Conservation (phyloP, 2,329 filamentous ascomycete genomes). For the Cercospora citrullina region DNA sequence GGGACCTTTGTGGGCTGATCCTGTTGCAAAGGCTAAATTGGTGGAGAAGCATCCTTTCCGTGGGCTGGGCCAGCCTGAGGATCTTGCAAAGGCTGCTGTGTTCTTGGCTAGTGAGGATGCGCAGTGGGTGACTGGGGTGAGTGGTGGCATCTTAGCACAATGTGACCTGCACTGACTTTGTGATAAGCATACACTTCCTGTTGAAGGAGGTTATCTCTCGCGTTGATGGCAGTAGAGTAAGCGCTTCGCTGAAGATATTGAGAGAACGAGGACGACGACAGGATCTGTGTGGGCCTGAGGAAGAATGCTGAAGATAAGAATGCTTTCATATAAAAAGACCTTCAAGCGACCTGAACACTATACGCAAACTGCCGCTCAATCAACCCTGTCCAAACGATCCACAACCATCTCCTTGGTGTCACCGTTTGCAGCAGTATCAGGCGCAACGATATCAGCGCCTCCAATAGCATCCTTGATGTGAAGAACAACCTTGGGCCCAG, state of each 20-base stretch:
- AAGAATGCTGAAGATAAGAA: not conserved
- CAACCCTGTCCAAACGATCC: conserved; percentile 8
- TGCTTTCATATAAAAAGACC: not conserved
- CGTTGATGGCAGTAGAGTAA: not conserved
- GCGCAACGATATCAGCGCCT: not conserved
- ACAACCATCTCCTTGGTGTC: conserved; percentile 15
- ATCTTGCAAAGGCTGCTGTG: conserved; percentile 48
- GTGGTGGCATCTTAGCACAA: not conserved
- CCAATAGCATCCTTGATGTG: conserved; percentile 21
- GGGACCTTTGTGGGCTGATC: conserved; percentile 25
- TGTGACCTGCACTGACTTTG: conserved; percentile 1
- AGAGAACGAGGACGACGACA: not conserved
- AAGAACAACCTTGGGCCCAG: conserved; percentile 31
- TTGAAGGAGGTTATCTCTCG: conserved; percentile 25
- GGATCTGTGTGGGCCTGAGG: no score
- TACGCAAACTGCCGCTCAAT: not conserved
- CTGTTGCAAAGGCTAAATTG: conserved; percentile 30
- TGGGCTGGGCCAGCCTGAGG: conserved; percentile 38
- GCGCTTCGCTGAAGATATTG: not conserved
- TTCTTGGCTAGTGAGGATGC: conserved; percentile 49
- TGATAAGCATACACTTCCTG: conserved; percentile 23
- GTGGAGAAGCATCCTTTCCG: conserved; percentile 40
- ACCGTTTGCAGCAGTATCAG: not conserved
- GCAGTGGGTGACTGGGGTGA: conserved; percentile 28
- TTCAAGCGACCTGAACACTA: not conserved